A percentile compares a stretch with the other conserved stretches of the same genome.
Evolutionary conservation across 2,329 filamentous ascomycete species (phyloP).

Genomic region (Cercospora canescens): DNA sequence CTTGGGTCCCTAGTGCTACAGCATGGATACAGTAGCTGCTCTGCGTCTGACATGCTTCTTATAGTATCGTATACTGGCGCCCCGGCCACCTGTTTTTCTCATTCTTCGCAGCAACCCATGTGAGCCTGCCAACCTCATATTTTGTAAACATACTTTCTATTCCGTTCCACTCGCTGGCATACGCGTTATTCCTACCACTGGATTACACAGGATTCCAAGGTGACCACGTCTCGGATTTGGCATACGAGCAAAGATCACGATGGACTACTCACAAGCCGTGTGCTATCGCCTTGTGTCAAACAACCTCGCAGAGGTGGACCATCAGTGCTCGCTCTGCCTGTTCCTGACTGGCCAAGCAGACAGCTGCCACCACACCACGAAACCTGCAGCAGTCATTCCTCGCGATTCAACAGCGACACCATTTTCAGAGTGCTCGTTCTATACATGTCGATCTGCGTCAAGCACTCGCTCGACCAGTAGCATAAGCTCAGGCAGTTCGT

Average conservation of each 20-base stretch:
- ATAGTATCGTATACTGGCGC: not conserved
- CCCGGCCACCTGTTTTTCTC: constrained; percentile 6
- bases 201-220: not conserved
- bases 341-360: constrained; percentile 19
- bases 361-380: constrained; percentile 9
- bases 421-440: constrained; percentile 27
- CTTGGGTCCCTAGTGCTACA: not conserved
- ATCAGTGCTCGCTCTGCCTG: constrained; percentile 28
- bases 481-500: constrained; percentile 15
- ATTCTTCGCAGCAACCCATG: not conserved
- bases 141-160: constrained; percentile 6
- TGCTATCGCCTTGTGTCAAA: constrained; percentile 24
- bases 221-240: not conserved
- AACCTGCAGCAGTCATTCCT: not conserved
- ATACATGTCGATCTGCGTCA: constrained; percentile 22
- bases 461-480: constrained; percentile 4
- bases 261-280: constrained; percentile 19
- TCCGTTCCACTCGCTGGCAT: constrained; percentile 4
- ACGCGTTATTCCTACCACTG: not conserved
- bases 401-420: constrained; percentile 20
- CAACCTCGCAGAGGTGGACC: constrained; percentile 17
- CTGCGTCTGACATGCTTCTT: constrained; percentile 7
- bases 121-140: constrained; percentile 8
- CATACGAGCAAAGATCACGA: constrained; percentile 1
- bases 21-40: not conserved